Conservation (phyloP, 768 basidiomycete genomes). For the Favolaschia claudopus region DNA sequence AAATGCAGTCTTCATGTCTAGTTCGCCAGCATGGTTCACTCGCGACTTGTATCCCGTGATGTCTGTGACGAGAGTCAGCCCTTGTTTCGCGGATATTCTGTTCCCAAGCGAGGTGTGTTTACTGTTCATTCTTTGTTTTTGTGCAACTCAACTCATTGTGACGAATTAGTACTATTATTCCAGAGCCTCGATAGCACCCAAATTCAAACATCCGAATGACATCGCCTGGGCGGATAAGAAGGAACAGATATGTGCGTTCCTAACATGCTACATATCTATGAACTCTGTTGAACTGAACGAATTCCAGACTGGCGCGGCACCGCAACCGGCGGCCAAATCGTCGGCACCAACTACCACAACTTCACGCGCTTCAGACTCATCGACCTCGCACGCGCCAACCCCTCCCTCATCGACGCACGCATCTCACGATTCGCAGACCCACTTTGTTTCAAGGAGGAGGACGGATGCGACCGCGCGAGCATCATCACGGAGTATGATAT, state of each 20-base stretch:
- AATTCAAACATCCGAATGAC: neutral
- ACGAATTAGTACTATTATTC: constrained; percentile 10
- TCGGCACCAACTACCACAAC: constrained; percentile 12
- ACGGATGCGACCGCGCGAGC: constrained; percentile 3
- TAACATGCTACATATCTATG: too few species aligned
- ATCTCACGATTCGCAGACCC: constrained; percentile 10
- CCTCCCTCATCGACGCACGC: constrained; percentile 5
- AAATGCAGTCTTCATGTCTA: constrained; percentile 5
- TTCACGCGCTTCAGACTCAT: constrained; percentile 22
- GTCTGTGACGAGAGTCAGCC: constrained; percentile 9
- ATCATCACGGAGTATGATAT: constrained; percentile 16
- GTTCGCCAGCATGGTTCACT: constrained; percentile 8
- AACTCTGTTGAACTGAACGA: neutral
- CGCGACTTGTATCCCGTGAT: constrained; percentile 18
- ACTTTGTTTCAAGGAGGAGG: constrained; percentile 3
- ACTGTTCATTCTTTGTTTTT: neutral
- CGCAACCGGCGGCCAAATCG: constrained; percentile 13
- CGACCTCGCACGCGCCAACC: neutral
- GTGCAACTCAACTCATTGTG: neutral
- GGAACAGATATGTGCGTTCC: constrained; percentile 1
- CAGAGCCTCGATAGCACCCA: neutral
- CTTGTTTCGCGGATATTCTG: constrained; percentile 23
- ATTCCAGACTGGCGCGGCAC: constrained; percentile 20
- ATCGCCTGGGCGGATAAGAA: constrained; percentile 15
- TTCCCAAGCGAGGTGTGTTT: constrained; percentile 16